Base-by-base conservation (phyloP, 768 basidiomycete species). In the Leccinum longicurvipes region DNA sequence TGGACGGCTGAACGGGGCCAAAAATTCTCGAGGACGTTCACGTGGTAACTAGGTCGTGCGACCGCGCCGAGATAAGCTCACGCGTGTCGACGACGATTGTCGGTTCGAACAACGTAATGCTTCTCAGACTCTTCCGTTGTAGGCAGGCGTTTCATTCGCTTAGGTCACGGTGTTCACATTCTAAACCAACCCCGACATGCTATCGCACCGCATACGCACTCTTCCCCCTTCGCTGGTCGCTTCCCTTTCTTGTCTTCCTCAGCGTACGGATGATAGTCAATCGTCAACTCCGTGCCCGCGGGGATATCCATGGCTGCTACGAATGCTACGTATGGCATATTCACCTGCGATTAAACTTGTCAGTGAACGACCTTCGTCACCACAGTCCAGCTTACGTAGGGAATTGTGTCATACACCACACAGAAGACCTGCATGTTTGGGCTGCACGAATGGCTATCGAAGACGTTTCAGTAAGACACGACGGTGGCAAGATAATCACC, bases 311-410 rank as follows among this genome's bases (percentile, higher is more conserved):
- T 54, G 1, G 66, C 71, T 0, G 85, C 80, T 0, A 79, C 82
- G 51, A 86, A 86, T 2, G 79, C 82, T 32, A 87, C 74, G 59
- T 84, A 87, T 0, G 84, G 85, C 65, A 78, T 79, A 17, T 84
- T 81, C 60, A 76, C 73, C 85, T 86, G 52, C 15, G 24, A 42
- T 24, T 19, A 32, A 48, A 21, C n/a, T n/a, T 2, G 39, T 68
- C 23, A 50, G 53, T 14, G 15, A 31, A 32, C 5, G 15, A 10
- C n/a, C 6, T 6, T 36, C 23, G 25, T 36, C 25, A 27, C 8
- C n/a, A 28, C 10, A 39, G 19, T 23, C 29, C 41, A 36, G 4
- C 63, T 58, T 41, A 85, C 86, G 57, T 77, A 74, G 19, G 82
- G 78, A 49, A 82, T 78, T 0, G 81, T 81, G 56, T 88, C 86